Base-by-base conservation (phyloP, 208 protist species). In the Acanthamoeba sp. region DNA sequence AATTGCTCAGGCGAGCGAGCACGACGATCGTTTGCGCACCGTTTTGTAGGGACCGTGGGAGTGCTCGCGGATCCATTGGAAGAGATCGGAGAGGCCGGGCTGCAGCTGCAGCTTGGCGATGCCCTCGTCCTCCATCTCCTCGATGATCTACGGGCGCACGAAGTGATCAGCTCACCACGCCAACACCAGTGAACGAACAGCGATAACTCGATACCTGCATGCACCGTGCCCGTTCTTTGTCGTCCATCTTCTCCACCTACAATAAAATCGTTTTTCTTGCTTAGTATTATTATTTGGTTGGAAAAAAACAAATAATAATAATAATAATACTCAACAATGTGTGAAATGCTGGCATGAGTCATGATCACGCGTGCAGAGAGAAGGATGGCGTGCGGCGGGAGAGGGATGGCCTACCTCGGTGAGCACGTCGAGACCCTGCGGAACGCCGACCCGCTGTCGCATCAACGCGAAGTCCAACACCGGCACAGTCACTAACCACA, bases 121-220 rank as follows among this genome's bases (percentile, higher is more conserved):
- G 24, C 78, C 78, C 24, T 87, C 78, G n/a, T 87, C 78, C 78
- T 87, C 78, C 78, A 87, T 87, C 78, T 87, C 78, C n/a, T 87
- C 78, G 45, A 87, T 87, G 45, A 87, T 87, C 78, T 87, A 62
- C 16, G 55, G n/a, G n/a, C n/a, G n/a, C n/a, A n/a, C n/a, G n/a
- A n/a, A n/a, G n/a, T n/a, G n/a, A n/a, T n/a, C n/a, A n/a, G 45
- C 45, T 50, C 45, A 50, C 12, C 45, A 50, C 45, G 45, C n/a
- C n/a, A n/a, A n/a, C n/a, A n/a, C n/a, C n/a, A n/a, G n/a, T n/a
- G n/a, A n/a, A n/a, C n/a, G n/a, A n/a, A n/a, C n/a, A n/a, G n/a
- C n/a, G n/a, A n/a, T n/a, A n/a, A n/a, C n/a, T n/a, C n/a, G n/a
- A n/a, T 87, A 87, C 78, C 78, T 87, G 22, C 78, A 87, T 87